phyloP scores from a whole-genome alignment of 148 eudicot species.

The Euryodendron excelsum region DNA sequence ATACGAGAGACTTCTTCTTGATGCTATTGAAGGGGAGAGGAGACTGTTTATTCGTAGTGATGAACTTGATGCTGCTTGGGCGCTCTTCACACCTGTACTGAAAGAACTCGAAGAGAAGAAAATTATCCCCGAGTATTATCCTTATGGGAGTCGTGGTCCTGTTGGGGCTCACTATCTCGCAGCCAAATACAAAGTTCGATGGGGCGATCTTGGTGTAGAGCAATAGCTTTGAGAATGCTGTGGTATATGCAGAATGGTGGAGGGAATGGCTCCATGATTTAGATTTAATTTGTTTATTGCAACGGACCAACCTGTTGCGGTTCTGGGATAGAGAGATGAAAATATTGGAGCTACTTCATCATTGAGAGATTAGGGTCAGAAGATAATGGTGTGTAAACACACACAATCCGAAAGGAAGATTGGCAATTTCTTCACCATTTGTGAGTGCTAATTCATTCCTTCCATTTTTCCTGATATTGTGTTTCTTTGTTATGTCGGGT shows the following conservation, averaged over 20 bases:
- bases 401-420: background rate
- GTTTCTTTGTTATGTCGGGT: background rate
- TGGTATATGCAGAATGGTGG: background rate
- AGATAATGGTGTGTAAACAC: too few relatives aligned
- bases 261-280: too few relatives aligned
- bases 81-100: slow-evolving; percentile 79
- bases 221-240: slow-evolving; percentile 21
- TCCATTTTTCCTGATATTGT: background rate
- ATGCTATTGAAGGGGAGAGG: slow-evolving; percentile 94
- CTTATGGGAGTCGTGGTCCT: slow-evolving; percentile 94
- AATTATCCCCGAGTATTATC: slow-evolving; percentile 77
- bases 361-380: background rate
- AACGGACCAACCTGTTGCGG: too few relatives aligned
- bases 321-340: background rate
- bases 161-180: slow-evolving; percentile 98
- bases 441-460: background rate
- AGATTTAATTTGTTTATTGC: background rate
- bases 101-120: slow-evolving; percentile 83
- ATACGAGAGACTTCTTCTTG: slow-evolving; percentile 90
- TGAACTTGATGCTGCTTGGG: slow-evolving; percentile 95
- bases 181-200: slow-evolving; percentile 75
- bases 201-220: slow-evolving; percentile 77
- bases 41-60: slow-evolving; percentile 90
- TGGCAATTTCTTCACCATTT: background rate
- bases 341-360: background rate